Evolutionary conservation across 1,284 basidiomycete species (phyloP).

Genomic region (Porogramme epimiltina): DNA sequence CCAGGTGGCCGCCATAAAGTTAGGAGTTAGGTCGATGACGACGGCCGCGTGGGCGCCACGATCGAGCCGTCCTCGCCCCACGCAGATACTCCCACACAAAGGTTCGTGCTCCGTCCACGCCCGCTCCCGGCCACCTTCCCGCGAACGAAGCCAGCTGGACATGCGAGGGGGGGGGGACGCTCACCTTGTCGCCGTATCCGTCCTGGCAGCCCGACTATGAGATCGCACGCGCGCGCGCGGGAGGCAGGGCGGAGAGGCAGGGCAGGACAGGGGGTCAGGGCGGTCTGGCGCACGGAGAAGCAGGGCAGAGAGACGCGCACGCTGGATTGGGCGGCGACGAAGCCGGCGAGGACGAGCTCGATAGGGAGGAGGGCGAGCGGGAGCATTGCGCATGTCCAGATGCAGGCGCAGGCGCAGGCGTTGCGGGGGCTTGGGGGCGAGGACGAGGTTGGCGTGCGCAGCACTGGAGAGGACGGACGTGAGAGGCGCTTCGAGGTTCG

Average conservation of each 20-base stretch:
- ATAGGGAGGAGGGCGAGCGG: slow-evolving; percentile 8
- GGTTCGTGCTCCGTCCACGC: too few species aligned
- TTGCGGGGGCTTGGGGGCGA: not conserved
- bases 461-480: not conserved
- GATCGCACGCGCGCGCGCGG: not conserved
- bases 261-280: not conserved
- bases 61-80: not conserved
- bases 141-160: not conserved
- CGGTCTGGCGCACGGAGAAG: slow-evolving; percentile 1
- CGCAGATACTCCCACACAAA: not conserved
- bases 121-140: too few species aligned
- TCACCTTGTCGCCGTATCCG: slow-evolving; percentile 18
- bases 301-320: slow-evolving; percentile 11
- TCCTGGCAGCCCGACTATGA: slow-evolving; percentile 8
- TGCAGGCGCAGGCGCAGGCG: not conserved
- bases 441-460: not conserved
- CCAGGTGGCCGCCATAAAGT: too few species aligned
- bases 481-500: too few species aligned
- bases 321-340: slow-evolving; percentile 8
- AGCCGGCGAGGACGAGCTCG: slow-evolving; percentile 9
- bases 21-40: too few species aligned
- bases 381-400: slow-evolving; percentile 9
- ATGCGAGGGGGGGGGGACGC: not conserved
- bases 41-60: too few species aligned
- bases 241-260: not conserved